Percentiles rank a stretch among this genome's conserved stretches.
Evolutionary conservation across 169 alveolate genomes (phyloP).

Genomic region (Eimeria acervulina): DNA sequence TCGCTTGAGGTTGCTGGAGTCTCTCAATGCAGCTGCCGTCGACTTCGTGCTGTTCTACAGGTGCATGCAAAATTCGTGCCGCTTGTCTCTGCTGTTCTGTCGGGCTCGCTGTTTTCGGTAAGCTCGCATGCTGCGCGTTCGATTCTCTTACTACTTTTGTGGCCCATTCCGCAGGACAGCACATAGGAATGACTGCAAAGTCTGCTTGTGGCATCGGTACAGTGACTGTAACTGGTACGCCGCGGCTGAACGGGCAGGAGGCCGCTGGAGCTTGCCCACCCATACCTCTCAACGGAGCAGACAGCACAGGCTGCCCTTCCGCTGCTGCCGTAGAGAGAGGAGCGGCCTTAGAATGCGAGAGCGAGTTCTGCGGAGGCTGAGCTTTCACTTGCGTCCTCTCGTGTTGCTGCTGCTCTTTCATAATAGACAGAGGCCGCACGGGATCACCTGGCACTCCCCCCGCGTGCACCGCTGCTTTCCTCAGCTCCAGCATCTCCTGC

Average conservation of each 20-base stretch:
- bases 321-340: neutral
- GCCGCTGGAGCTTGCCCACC: neutral
- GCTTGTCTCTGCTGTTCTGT: constrained; percentile 1
- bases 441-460: constrained; percentile 64
- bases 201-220: neutral
- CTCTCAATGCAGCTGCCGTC: neutral
- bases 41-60: neutral
- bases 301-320: neutral
- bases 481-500: constrained; percentile 74
- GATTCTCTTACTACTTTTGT: neutral
- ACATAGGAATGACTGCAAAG: constrained; percentile 50
- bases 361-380: neutral
- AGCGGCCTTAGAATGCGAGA: neutral
- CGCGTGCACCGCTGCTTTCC: constrained; percentile 68
- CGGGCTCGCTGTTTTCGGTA: neutral
- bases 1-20: neutral
- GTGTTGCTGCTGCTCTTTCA: constrained; percentile 28
- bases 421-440: constrained; percentile 38
- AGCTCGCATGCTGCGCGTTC: neutral
- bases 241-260: constrained; percentile 49
- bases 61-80: neutral
- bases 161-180: constrained; percentile 6
- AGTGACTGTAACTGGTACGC: constrained; percentile 15
- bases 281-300: neutral
- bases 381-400: neutral